Base-by-base conservation (phyloP, 495 filamentous ascomycete species). In the Corynascus novoguineensis region DNA sequence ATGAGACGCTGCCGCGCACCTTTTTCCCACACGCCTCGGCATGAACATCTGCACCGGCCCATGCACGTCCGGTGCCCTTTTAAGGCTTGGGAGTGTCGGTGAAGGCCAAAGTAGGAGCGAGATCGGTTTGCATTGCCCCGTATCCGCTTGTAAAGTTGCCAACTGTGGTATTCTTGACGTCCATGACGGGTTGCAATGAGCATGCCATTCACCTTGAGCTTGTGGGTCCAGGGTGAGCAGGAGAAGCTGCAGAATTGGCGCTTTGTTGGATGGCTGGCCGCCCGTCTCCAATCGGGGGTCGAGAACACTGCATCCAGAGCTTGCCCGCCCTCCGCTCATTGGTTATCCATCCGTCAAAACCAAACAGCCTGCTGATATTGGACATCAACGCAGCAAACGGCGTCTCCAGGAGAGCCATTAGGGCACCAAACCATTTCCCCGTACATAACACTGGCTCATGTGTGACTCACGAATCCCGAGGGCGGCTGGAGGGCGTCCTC, bases 301-400 rank as follows among this genome's bases (percentile, higher is more conserved):
- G 54, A 53, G 60, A 49, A 37, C 50, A 48, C 41, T 72, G 71
- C 71, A 73, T 72, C 64, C 64, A 62, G 61, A 61, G 47, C 62
- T 57, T 64, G 60, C 60, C 59, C 51, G 51, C 56, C 47, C 51
- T 10, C 61, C 63, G 56, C 59, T 55, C 61, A 74, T 74, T 75
- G 73, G 66, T 70, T 68, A 71, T 59, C 45, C 66, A 66, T 65
- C 58, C 60, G 56, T 55, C 61, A 56, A 57, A 31, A 58, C 59
- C 54, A 51, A 63, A 68, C 65, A 69, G 65, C 61, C 66, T 59
- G 63, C 61, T 68, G 57, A 72, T 60, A 70, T 75, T 75, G 73
- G 73, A 75, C 73, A 75, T 75, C 73, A 75, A 68, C 72, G 73
- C 73, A 75, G 67, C 64, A 68, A 64, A 62, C 53, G 59, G 62